Base-by-base conservation (phyloP, 2,329 filamentous ascomycete species). In the Cordyceps javanica region DNA sequence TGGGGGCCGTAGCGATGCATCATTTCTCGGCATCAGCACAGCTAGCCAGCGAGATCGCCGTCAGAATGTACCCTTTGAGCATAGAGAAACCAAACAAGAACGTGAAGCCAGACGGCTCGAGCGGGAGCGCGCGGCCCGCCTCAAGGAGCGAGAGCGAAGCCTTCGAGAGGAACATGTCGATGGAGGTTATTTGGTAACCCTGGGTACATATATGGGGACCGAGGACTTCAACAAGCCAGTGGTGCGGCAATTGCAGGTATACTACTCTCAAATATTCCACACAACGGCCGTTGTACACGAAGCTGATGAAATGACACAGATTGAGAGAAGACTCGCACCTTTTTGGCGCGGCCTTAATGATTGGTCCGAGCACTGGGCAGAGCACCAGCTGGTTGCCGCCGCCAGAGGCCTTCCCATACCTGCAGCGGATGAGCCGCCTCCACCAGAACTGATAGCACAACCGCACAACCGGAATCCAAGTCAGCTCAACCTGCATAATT, bases 281-380 rank as follows among this genome's bases (percentile, higher is more conserved):
- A n/a, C 11, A 13, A 28, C 21, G 39, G 9, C 19, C 7, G 34
- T 21, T 48, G n/a, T 5, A 5, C 10, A 13, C 5, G 21, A 34
- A 26, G 28, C 55, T 59, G 39, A 58, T 45, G 25, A 13, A 3
- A 28, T 60, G 45, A 3, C 6, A 14, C 61, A 97, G 93, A 91
- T 99, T 69, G 94, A 99, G 73, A 83, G 94, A 64, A 87, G 89
- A 61, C 75, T 99, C 61, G 94, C 94, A 42, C 94, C 94, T 0
- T 99, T 99, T 71, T 99, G 93, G 91, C 87, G 88, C 68, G 94
- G 94, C 5, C 77, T 99, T 4, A 88, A 96, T 62, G 92, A 97
- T 70, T 91, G 94, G 71, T 88, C 87, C 16, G 83, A 90, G 23
- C 89, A 84, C 54, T 99, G 94, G 94, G 89, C 91, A 13, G 94